Evolutionary conservation across 257 asterid genomes (phyloP), one percentile per base, ranked within the genome.

Genomic region (Solanum verrucosum): DNA sequence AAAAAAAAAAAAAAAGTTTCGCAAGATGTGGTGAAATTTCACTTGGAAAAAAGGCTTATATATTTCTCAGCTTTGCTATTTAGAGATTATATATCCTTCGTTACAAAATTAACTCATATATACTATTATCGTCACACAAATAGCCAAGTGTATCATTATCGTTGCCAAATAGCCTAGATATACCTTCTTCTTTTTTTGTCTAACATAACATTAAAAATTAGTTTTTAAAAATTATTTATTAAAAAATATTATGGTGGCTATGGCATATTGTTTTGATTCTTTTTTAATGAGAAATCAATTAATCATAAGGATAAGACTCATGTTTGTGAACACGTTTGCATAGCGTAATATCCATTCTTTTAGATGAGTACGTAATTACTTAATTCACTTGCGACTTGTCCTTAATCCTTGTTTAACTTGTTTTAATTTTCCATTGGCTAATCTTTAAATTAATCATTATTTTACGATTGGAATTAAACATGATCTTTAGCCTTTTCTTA

Each of bases 161-260:
- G 3, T 52, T 18, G 9, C 63, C 9, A 49, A 44, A 15, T 49
- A 5, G 23, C 63, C 23, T 52, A 52, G 23, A 0, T 6, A 18
- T 52, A 52, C 3, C 52, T n/a, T n/a, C 18, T 2, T 49, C 0
- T 44, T 44, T 0, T 6, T 52, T 2, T 0, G 6, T 2, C 3
- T 2, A 52, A 52, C 63, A 18, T 18, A 52, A 2, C 63, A 6
- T 52, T 1, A 18, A 52, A 52, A 16, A 16, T 0, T 5, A 6
- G 4, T 18, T 52, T 52, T 52, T 52, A 0, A 52, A 16, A 16
- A 49, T 49, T 15, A 15, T 16, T 49, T 49, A 52, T 52, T 52
- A 52, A 52, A 52, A 52, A 56, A 18, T 18, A 56, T 56, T 18
- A 7, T 56, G 63, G n/a, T 56, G 65, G 10, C 10, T 56, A 56